Conservation (phyloP, 1,284 basidiomycete genomes). For the Ceratobasidium sp. region DNA sequence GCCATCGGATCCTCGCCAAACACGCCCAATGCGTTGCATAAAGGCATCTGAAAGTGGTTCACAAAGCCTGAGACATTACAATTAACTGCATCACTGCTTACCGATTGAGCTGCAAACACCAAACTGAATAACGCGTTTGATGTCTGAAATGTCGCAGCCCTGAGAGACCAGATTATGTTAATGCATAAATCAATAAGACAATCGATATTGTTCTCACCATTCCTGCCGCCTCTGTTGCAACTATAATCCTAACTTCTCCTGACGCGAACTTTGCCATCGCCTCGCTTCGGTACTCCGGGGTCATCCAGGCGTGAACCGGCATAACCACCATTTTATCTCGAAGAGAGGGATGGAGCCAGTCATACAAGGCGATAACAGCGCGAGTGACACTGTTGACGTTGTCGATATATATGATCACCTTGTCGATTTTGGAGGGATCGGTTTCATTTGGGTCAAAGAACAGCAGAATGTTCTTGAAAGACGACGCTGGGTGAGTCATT, state of each 20-base stretch:
- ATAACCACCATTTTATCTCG: neutral
- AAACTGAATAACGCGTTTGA: conserved; percentile 16
- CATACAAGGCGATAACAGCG: neutral
- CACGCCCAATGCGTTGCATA: conserved; percentile 18
- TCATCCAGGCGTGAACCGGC: conserved; percentile 12
- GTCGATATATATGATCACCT: conserved; percentile 13
- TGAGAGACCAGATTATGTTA: neutral
- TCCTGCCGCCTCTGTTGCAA: neutral
- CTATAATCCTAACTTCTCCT: neutral
- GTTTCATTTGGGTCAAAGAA: neutral
- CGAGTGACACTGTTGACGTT: neutral
- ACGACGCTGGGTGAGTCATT: neutral
- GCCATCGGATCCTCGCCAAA: neutral
- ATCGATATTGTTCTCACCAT: neutral
- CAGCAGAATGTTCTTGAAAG: neutral
- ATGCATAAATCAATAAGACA: neutral
- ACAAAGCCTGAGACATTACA: neutral
- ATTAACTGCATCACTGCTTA: neutral
- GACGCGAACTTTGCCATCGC: neutral
- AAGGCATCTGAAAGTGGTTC: neutral
- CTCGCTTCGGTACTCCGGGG: neutral
- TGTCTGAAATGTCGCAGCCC: conserved; percentile 18
- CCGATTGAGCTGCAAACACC: conserved; percentile 21
- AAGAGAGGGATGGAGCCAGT: neutral
- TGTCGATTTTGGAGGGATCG: neutral